Evolutionary conservation across 164 flowering plant genomes (phyloP).

Genomic region (Paratinospora sagittata): DNA sequence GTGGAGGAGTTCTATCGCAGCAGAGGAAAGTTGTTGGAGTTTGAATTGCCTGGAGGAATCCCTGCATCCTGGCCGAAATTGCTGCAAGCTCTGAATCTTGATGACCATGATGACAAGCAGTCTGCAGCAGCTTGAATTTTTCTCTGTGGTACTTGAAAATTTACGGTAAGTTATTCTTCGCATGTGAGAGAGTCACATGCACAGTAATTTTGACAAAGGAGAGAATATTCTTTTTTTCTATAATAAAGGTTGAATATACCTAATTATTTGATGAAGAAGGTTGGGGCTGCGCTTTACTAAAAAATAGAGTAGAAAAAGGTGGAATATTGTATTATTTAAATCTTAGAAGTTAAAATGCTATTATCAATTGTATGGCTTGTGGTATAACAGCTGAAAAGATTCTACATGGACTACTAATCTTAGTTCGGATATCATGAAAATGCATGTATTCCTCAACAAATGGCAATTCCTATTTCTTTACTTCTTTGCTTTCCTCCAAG

Average conservation of each 20-base stretch:
- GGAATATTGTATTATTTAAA: neutral
- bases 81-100: slow-evolving; percentile 71
- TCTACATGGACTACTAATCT: neutral
- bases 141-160: neutral
- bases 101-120: slow-evolving; percentile 52
- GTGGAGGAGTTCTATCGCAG: slow-evolving; percentile 76
- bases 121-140: slow-evolving; percentile 52
- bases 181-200: slow-evolving; percentile 23
- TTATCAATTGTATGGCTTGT: neutral
- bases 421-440: neutral
- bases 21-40: slow-evolving; percentile 74
- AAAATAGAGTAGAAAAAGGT: neutral
- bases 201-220: slow-evolving; percentile 14
- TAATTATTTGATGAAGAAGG: slow-evolving; percentile 1
- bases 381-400: neutral
- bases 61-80: slow-evolving; percentile 95
- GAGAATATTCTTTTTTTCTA: slow-evolving; percentile 12
- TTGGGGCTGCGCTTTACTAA: neutral
- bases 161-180: slow-evolving; percentile 38
- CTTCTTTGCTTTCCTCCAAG: neutral
- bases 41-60: slow-evolving; percentile 94
- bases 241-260: slow-evolving; percentile 13
- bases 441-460: neutral
- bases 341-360: slow-evolving; percentile 2
- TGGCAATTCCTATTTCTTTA: neutral